phyloP scores from a whole-genome alignment of 2,329 filamentous ascomycete species.

The Coccinonectria pachysandricola region DNA sequence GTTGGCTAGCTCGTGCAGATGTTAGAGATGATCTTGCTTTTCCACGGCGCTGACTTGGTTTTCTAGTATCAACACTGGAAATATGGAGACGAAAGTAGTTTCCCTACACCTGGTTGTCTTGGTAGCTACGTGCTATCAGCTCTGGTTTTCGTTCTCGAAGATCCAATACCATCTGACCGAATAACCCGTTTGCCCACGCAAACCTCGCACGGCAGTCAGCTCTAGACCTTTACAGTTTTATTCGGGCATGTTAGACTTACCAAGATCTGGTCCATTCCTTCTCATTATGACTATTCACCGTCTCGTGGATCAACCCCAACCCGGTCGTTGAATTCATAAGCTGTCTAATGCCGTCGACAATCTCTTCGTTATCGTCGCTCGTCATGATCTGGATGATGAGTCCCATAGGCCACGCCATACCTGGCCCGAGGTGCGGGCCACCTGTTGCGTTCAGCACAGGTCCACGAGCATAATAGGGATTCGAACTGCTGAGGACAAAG shows the following conservation, averaged over 20 bases:
- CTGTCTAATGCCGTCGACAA: slow-evolving; percentile 49
- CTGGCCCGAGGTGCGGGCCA: slow-evolving; percentile 45
- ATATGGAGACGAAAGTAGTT: too few species aligned
- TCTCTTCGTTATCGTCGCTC: slow-evolving; percentile 64
- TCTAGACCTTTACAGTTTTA: neutral
- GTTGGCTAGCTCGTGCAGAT: too few species aligned
- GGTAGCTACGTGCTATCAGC: slow-evolving; percentile 43
- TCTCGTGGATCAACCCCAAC: slow-evolving; percentile 72
- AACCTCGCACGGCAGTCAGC: slow-evolving; percentile 48
- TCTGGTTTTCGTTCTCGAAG: slow-evolving; percentile 63
- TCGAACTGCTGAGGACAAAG: slow-evolving; percentile 61
- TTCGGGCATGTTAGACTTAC: slow-evolving; percentile 10
- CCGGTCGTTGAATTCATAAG: slow-evolving; percentile 59
- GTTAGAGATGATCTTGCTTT: too few species aligned
- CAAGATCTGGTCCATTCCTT: slow-evolving; percentile 26
- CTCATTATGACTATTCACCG: slow-evolving; percentile 25
- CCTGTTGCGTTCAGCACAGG: slow-evolving; percentile 41
- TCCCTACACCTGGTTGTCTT: too few species aligned
- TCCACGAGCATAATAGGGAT: slow-evolving; percentile 59
- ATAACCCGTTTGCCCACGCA: slow-evolving; percentile 83
- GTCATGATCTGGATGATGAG: slow-evolving; percentile 73
- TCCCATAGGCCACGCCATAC: slow-evolving; percentile 82
- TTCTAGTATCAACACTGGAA: too few species aligned
- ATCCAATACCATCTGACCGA: slow-evolving; percentile 72
- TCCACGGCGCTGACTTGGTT: too few species aligned